Base-by-base conservation (phyloP, 2,329 filamentous ascomycete species). In the Davidsoniella eucalypti region DNA sequence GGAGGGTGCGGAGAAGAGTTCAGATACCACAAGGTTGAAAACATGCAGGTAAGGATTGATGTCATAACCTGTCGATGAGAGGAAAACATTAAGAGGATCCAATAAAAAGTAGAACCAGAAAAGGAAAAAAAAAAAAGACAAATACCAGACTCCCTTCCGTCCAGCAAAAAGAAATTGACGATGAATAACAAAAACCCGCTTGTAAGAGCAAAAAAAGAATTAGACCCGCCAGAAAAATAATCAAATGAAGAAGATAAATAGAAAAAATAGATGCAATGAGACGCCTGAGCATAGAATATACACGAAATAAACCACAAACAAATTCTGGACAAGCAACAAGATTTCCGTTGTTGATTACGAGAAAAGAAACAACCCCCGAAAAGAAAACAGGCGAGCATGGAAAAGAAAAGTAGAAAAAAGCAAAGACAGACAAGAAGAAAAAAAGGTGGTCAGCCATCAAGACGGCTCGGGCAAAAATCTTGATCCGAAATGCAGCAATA, bases 191-290 rank as follows among this genome's bases (percentile, higher is more conserved):
- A 16, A n/a, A 45, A 17, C 44, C 26, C 26, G 26, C 26, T 33
- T 33, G 26, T 26, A 21, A 16, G 36, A 40, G n/a, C 2, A 47
- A 16, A 9, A 10, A 47, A 8, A 17, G 39, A 29, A 8, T 23
- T 29, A 16, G 3, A 37, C 8, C 17, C 21, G 14, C 39, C 29
- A 9, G 9, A 12, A 37, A 42, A 25, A 39, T 29, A 47, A 21
- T 36, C 18, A 42, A 37, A 46, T n/a, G 23, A 26, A 43, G 21
- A 29, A 41, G 26, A 29, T 18, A 44, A 37, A 46, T 50, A 41
- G 41, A 47, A 25, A 44, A 26, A 50, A 44, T 29, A 45, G 18
- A 9, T 14, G 33, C 37, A 50, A 41, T 33, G 47, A 44, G 29
- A 45, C 8, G 26, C 26, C 26, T 33, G 26, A 33, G 26, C 26